phyloP scores from a whole-genome alignment of 2,329 filamentous ascomycete genomes.

The Pseudopithomyces chartarum region DNA sequence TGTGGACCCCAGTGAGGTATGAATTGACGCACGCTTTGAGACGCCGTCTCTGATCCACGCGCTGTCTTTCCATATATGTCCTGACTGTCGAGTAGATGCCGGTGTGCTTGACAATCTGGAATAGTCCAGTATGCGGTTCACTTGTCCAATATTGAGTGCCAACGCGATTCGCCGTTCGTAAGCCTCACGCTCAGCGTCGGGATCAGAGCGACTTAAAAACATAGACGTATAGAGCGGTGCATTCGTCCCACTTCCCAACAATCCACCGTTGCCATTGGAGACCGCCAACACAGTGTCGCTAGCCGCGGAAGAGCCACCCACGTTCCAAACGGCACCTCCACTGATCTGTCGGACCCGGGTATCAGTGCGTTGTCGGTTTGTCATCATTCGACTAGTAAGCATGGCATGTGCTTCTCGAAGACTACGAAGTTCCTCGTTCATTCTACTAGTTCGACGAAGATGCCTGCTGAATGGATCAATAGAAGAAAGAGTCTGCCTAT shows the following conservation, averaged over 20 bases:
- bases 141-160: conserved; percentile 79
- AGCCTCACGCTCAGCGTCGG: conserved; percentile 66
- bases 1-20: background rate
- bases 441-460: conserved; percentile 36
- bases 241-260: conserved; percentile 72
- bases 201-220: conserved; percentile 57
- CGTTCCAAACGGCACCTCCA: conserved; percentile 74
- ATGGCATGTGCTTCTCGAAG: conserved; percentile 39
- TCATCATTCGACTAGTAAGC: conserved; percentile 24
- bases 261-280: conserved; percentile 66
- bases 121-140: conserved; percentile 64
- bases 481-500: conserved; percentile 52
- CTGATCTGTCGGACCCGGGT: conserved; percentile 58
- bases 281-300: conserved; percentile 56
- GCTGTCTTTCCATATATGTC: conserved; percentile 47
- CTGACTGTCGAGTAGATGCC: conserved; percentile 10
- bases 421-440: conserved; percentile 39
- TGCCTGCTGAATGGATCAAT: conserved; percentile 60
- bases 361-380: conserved; percentile 22
- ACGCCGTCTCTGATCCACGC: conserved; percentile 46
- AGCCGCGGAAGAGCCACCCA: conserved; percentile 70
- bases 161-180: conserved; percentile 77
- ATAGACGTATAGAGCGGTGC: conserved; percentile 67
- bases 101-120: conserved; percentile 17
- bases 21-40: conserved; percentile 37